Conservation (phyloP, 768 basidiomycete species). For the Russula dissimulans region DNA sequence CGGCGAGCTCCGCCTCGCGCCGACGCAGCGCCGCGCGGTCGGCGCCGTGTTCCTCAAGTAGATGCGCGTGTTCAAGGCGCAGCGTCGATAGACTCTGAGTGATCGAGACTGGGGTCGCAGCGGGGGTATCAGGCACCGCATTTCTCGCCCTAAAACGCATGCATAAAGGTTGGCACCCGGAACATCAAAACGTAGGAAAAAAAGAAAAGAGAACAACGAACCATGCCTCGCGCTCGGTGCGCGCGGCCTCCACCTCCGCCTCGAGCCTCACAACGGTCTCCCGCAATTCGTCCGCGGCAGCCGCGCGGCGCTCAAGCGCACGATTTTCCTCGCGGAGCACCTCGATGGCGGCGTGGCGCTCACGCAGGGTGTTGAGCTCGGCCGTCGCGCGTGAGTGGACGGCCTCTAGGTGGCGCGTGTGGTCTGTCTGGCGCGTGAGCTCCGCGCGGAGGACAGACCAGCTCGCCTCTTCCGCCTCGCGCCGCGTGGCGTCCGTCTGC, state of each 20-base stretch:
- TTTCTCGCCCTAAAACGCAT: not conserved
- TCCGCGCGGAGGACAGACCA: conserved; percentile 62
- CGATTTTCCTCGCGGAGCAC: conserved; percentile 70
- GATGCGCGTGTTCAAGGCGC: conserved; percentile 49
- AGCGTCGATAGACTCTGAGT: conserved; percentile 50
- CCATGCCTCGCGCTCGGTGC: conserved; percentile 52
- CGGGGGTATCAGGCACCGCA: conserved; percentile 29
- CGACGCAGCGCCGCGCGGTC: conserved; percentile 42
- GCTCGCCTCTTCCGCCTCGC: conserved; percentile 40
- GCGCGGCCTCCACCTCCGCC: conserved; percentile 53
- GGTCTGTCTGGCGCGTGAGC: conserved; percentile 52
- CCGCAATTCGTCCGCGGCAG: conserved; percentile 43
- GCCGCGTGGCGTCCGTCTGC: conserved; percentile 26
- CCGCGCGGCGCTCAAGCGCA: conserved; percentile 45
- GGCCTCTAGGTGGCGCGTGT: conserved; percentile 51
- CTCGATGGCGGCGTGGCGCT: conserved; percentile 51
- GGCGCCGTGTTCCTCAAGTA: conserved; percentile 61
- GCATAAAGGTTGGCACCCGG: too few relatives aligned
- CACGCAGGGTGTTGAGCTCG: conserved; percentile 46
- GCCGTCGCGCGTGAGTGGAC: conserved; percentile 45
- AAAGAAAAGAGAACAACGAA: conserved; percentile 20
- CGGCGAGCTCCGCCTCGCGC: conserved; percentile 42
- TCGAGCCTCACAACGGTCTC: conserved; percentile 49
- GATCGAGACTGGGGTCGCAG: conserved; percentile 43
- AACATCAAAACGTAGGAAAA: not conserved